Evolutionary conservation across 2,329 filamentous ascomycete species (phyloP).

Genomic region (Sarocladiaceae sp.): DNA sequence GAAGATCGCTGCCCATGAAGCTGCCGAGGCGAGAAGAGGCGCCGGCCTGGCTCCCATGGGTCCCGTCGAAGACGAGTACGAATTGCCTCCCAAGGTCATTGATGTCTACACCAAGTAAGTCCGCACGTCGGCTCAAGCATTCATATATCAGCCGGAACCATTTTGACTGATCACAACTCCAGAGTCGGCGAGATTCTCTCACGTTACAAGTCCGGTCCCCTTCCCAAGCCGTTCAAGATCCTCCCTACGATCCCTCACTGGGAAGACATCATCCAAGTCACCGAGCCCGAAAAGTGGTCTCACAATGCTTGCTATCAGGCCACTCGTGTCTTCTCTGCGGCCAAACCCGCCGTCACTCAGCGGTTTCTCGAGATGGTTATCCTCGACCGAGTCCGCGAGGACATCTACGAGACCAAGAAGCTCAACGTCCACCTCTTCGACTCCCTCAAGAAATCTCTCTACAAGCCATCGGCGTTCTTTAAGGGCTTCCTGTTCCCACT

Average conservation of each 20-base stretch:
- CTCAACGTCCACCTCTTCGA: constrained; percentile 95
- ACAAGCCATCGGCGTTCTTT: constrained; percentile 95
- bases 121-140: background rate
- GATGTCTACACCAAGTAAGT: constrained; percentile 85
- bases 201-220: constrained; percentile 89
- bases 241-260: constrained; percentile 85
- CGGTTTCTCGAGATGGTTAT: constrained; percentile 82
- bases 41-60: constrained; percentile 28
- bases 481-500: constrained; percentile 93
- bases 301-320: constrained; percentile 79
- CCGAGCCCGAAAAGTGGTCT: constrained; percentile 69
- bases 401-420: constrained; percentile 91
- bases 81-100: constrained; percentile 84
- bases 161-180: constrained; percentile 1
- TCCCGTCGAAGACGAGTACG: constrained; percentile 69
- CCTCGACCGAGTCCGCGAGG: constrained; percentile 83
- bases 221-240: constrained; percentile 97
- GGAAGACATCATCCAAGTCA: constrained; percentile 81
- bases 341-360: constrained; percentile 72
- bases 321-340: constrained; percentile 86
- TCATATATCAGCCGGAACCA: background rate
- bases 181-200: constrained; percentile 83
- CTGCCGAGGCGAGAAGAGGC: constrained; percentile 43
- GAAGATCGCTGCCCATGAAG: constrained; percentile 90
- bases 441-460: constrained; percentile 80